Percentiles rank a stretch among this genome's conserved stretches.
Conservation (phyloP, 2,329 filamentous ascomycete species). For the Trichoderma aggressivum region DNA sequence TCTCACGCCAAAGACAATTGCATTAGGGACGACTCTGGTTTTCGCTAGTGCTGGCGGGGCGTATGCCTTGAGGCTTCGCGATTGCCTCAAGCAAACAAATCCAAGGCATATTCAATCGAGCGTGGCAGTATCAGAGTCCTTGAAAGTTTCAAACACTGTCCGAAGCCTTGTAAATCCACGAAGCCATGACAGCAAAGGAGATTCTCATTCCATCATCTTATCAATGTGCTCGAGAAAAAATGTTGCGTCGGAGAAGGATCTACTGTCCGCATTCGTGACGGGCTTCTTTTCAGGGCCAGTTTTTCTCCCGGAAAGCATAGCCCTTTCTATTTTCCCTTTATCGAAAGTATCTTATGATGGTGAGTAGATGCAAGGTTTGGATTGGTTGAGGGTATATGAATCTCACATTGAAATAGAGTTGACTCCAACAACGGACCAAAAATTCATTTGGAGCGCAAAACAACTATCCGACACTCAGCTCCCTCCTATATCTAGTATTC, state of each 20-base stretch:
- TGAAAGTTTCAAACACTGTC: not conserved
- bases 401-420: not conserved
- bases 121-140: not conserved
- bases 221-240: not conserved
- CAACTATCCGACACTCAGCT: not conserved
- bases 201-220: not conserved
- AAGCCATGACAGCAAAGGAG: not conserved
- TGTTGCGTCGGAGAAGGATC: not conserved
- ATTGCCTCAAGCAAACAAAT: not conserved
- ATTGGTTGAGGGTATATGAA: not conserved
- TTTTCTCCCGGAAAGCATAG: not conserved
- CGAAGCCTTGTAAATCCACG: not conserved
- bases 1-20: not conserved
- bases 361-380: not conserved
- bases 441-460: not conserved
- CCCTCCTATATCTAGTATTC: not conserved
- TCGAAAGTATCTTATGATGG: not conserved
- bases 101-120: not conserved
- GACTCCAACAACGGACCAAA: not conserved
- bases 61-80: not conserved
- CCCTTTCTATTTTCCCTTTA: not conserved
- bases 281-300: slow-evolving; percentile 6
- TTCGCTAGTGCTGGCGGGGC: not conserved
- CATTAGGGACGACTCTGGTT: not conserved
- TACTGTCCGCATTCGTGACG: not conserved